Evolutionary conservation across 140 eudicot species (phyloP).

Genomic region (Anethum foeniculum): DNA sequence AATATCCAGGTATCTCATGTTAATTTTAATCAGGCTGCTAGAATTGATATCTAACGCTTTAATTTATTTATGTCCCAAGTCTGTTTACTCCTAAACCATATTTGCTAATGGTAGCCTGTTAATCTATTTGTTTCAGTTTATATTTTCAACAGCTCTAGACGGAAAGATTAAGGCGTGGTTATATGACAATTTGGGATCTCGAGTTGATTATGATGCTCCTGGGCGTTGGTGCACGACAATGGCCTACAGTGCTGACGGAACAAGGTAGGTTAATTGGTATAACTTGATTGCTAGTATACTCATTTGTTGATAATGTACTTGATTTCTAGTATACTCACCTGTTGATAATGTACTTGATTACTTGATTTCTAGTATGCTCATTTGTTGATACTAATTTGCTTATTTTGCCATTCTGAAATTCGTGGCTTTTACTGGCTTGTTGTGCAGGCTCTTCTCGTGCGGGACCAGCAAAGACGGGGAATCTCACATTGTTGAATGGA

Average conservation of each 20-base stretch:
- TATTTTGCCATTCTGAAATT: not conserved
- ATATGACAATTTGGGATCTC: conserved; percentile 81
- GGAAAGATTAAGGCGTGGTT: conserved; percentile 96
- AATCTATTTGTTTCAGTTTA: conserved; percentile 40
- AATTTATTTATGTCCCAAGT: not conserved
- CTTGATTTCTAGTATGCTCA: not conserved
- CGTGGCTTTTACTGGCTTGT: not conserved
- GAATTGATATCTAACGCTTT: not conserved
- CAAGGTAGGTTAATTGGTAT: conserved; percentile 63
- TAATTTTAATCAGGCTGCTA: not conserved
- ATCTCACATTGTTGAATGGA: conserved; percentile 88
- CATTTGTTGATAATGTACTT: not conserved
- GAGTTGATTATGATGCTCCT: conserved; percentile 94
- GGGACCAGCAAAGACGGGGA: conserved; percentile 93
- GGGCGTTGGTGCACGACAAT: conserved; percentile 96
- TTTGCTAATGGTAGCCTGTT: conserved; percentile 2
- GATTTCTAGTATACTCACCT: too few relatives aligned
- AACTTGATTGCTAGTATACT: not conserved
- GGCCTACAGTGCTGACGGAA: conserved; percentile 94
- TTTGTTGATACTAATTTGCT: not conserved
- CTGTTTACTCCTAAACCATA: not conserved
- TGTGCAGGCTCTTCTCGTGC: conserved; percentile 70
- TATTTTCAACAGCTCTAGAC: conserved; percentile 85
- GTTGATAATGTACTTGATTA: too few relatives aligned
- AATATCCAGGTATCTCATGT: conserved; percentile 61